Conservation (phyloP, 371 early-diverging fungal species). For the Mucor irregularis region DNA sequence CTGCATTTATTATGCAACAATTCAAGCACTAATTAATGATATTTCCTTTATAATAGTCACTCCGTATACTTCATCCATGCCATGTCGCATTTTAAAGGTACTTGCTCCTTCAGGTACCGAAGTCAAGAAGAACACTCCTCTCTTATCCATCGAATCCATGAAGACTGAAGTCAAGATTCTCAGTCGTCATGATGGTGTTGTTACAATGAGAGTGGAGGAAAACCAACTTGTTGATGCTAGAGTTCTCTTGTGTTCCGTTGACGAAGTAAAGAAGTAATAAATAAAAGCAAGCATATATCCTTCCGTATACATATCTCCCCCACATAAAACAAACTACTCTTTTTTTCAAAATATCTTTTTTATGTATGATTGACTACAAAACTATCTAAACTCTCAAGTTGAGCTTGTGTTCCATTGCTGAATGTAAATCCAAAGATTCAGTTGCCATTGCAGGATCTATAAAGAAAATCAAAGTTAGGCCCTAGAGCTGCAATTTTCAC, state of each 20-base stretch:
- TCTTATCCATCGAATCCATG: slow-evolving; percentile 77
- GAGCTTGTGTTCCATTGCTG: slow-evolving; percentile 67
- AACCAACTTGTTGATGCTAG: slow-evolving; percentile 71
- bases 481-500: not conserved
- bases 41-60: slow-evolving; percentile 42
- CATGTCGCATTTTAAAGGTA: slow-evolving; percentile 67
- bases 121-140: slow-evolving; percentile 62
- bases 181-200: slow-evolving; percentile 62
- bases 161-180: slow-evolving; percentile 74
- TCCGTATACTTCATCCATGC: slow-evolving; percentile 76
- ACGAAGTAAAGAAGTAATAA: slow-evolving; percentile 32
- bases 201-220: slow-evolving; percentile 64
- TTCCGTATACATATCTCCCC: not conserved
- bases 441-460: slow-evolving; percentile 65
- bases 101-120: slow-evolving; percentile 53
- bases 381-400: slow-evolving; percentile 32
- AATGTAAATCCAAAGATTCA: slow-evolving; percentile 62
- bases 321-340: not conserved
- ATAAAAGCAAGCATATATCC: no score
- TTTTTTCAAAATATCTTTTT: not conserved
- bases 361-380: not conserved
- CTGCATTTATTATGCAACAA: not conserved
- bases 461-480: not conserved
- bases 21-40: no score
- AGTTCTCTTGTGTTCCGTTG: slow-evolving; percentile 60